phyloP scores from a whole-genome alignment of 352 stramenopile species.

The Phytophthora melonis region DNA sequence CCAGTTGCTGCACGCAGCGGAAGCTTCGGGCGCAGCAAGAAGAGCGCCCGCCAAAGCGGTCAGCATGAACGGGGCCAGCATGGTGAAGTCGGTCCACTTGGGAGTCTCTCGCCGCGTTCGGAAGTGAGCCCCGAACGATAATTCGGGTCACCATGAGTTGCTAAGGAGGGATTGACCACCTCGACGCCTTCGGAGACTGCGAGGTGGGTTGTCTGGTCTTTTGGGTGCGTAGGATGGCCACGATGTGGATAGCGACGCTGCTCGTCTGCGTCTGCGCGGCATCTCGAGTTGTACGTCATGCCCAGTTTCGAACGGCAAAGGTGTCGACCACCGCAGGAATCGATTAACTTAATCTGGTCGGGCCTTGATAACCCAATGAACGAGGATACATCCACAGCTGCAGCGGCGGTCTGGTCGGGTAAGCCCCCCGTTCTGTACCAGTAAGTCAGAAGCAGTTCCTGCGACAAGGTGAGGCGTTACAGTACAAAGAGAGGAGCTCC shows the following conservation, averaged over 20 bases:
- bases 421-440: background rate
- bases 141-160: background rate
- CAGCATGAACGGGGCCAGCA: constrained; percentile 12
- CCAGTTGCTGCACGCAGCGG: constrained; percentile 43
- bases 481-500: too few relatives aligned
- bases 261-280: constrained; percentile 13
- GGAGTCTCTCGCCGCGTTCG: background rate
- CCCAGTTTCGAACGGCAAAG: constrained; percentile 32
- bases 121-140: constrained; percentile 9
- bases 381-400: background rate
- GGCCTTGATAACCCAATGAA: background rate
- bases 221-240: constrained; percentile 36
- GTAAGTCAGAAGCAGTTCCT: background rate
- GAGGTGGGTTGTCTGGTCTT: constrained; percentile 22
- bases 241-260: constrained; percentile 19
- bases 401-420: background rate
- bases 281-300: constrained; percentile 17
- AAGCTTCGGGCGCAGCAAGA: background rate
- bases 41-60: constrained; percentile 1
- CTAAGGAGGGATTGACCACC: background rate
- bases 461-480: too few relatives aligned
- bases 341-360: constrained; percentile 16
- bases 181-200: constrained; percentile 10
- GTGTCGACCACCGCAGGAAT: constrained; percentile 12
- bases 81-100: background rate